Base-by-base conservation (phyloP, 768 basidiomycete species). In the Podaxis carcinomalis region DNA sequence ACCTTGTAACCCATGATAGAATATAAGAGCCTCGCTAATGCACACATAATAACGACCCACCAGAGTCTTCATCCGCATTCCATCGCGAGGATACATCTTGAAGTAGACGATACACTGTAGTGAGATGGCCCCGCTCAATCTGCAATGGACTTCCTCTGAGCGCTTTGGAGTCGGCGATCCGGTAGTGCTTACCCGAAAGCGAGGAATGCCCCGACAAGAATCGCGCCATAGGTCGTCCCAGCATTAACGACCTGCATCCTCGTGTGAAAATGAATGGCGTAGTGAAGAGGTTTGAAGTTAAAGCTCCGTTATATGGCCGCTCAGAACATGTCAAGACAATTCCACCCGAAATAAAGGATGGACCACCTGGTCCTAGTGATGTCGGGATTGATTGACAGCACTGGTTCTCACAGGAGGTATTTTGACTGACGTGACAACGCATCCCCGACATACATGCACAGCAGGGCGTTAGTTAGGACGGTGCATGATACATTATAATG, bases 61-160 rank as follows among this genome's bases (percentile, higher is more conserved):
- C 64, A 79, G 65, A 1, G 57, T n/a, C 63, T 76, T 78, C 36
- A 76, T 55, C 3, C 57, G 47, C 5, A 32, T 23, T 2, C 65
- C 42, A 62, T 81, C 80, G 1, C 51, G 57, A 10, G 72, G 68
- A 62, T 77, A 80, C 36, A 66, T 62, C 65, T 74, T 77, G 66
- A 74, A 77, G 67, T 80, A 81, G 2, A 69, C 67, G 42, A 77
- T 68, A 10, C 71, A 68, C 66, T 81, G 79, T 5, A 76, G 68
- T 1, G 67, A 68, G 2, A 80, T 77, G 13, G 78, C 63, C 5
- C 80, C 80, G 6, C 77, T 75, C 60, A 81, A 74, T 6, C 78
- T 80, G 49, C 42, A 28, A 23, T 1, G 14, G 25, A 16, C 16
- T 3, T 36, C 51, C 21, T 44, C 13, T 28, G 25, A 40, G 55